Base-by-base conservation (phyloP, 768 basidiomycete genomes). In the Gymnopilus dilepis region DNA sequence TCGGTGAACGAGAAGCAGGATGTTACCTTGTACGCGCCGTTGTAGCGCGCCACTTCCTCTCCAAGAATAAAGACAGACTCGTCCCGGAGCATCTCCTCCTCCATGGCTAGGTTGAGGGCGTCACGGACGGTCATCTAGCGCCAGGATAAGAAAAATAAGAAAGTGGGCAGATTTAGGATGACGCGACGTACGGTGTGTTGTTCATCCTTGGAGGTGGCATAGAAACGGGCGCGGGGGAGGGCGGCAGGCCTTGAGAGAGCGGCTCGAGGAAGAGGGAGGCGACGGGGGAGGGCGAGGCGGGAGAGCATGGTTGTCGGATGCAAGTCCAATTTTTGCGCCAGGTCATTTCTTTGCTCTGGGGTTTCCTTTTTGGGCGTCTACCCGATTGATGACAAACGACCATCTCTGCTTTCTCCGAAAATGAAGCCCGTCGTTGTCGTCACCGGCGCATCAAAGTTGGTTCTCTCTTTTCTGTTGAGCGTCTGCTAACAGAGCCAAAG, bases 21-120 rank as follows among this genome's bases (percentile, higher is more conserved):
- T 72, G 72, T 61, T 63, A 92, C 93, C 85, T 95, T 95, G 86
- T 95, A 96, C 65, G 95, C 95, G 77, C 94, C 94, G 73, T 99
- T 98, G 82, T 99, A 99, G 68, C 94, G 88, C 52, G 97, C 97
- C 62, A 99, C 97, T 74, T 99, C 97, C 78, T 99, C 97, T 61
- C 97, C 97, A 64, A 99, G 77, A 70, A 99, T 79, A 78, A 97
- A 99, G 41, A 99, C 97, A 34, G 81, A 90, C 74, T 96, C 92
- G 76, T 99, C 97, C 45, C 94, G 89, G 69, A 89, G 75, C 97
- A 99, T 99, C 80, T 99, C 97, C 80, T 99, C 97, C 80, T 98
- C 97, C 93, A 99, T 95, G 28, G 97, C 97, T 58, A 89, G 79
- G 78, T 98, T 99, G 65, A 99, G 89, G 43, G 97, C 97, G 58